Base-by-base conservation (phyloP, 2,329 filamentous ascomycete species). In the Hortaea werneckii region DNA sequence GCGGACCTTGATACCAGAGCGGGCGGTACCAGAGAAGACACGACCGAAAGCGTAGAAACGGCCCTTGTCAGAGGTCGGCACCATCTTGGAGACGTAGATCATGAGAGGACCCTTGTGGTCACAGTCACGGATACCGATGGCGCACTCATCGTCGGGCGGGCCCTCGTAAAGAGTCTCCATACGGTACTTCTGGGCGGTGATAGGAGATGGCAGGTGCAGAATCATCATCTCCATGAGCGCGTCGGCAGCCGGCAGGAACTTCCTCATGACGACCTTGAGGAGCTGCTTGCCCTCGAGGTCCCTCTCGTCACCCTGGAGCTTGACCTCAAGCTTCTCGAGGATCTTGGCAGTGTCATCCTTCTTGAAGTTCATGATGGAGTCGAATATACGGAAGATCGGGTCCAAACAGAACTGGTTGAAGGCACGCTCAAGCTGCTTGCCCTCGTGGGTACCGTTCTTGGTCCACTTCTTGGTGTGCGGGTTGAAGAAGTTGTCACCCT, bases 71-170 rank as follows among this genome's bases (percentile, higher is more conserved):
- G 88, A 94, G 62, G 92, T 98, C 65, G 92, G 92, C 67, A 98
- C 92, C 92, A 98, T 98, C 87, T 98, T 98, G 73, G 92, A 98
- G 72, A 98, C 89, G 85, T 98, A 98, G 61, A 96, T 80, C 92
- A 98, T 98, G 74, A 98, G 92, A 65, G 90, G 87, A 71, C 80
- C 92, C 79, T 95, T 94, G 73, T 90, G 79, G 72, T 98, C 87
- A 72, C 92, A 96, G 80, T 96, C 88, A 65, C 89, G 89, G 80
- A 98, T 95, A 80, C 83, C 88, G 69, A 95, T 85, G 76, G 85
- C 89, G 63, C 83, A 82, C 72, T 87, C 84, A 64, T 98, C 92
- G 68, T 98, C 92, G 50, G 76, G 66, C 62, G 92, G 92, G 80
- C 92, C 92, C 80, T 98, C 92, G 78, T 98, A 98, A 58, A 98